A percentile compares a stretch with the other conserved stretches of the same genome.
These are phyloP conservation scores for Malus sieversii DNA, from an alignment of 306 rosid species.

Conservation along the genomic window DNA sequence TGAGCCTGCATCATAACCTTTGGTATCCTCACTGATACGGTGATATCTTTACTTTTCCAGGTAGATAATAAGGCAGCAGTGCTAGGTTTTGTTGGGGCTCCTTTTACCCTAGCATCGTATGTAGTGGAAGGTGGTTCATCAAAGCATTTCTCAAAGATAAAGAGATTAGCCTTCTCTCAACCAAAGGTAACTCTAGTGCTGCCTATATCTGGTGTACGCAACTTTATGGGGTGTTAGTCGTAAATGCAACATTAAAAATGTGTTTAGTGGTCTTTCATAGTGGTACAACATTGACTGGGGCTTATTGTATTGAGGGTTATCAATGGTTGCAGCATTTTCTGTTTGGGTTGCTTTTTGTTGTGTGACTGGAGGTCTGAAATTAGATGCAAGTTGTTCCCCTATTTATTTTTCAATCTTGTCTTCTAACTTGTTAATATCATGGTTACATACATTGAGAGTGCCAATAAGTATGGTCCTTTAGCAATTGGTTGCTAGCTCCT, in stretches of 20 bases:
- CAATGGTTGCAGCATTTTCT: background rate
- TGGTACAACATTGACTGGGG: background rate
- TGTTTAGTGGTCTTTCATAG: constrained; percentile 18
- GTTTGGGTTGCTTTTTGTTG: background rate
- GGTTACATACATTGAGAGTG: background rate
- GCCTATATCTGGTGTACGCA: background rate
- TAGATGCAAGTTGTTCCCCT: background rate
- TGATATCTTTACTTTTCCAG: constrained; percentile 34
- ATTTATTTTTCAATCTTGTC: background rate
- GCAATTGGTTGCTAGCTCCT: background rate
- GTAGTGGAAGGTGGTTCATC: constrained; percentile 99
- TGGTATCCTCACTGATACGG: background rate
- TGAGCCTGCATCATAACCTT: constrained; percentile 5
- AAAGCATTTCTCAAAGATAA: constrained; percentile 83
- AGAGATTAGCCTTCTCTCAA: constrained; percentile 80
- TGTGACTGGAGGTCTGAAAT: background rate
- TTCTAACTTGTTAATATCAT: background rate
- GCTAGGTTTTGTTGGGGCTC: constrained; percentile 97
- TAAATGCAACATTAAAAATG: background rate
- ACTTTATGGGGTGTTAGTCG: background rate
- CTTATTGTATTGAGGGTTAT: background rate
- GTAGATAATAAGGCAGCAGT: constrained; percentile 86
- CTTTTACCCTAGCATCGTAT: constrained; percentile 90
- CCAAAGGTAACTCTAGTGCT: constrained; percentile 27
- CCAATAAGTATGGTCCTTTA: too few relatives aligned